Percentiles rank a stretch among this genome's conserved stretches.
Evolutionary conservation across 331 rosid genomes (phyloP).

Genomic region (Prunus yedoensis): DNA sequence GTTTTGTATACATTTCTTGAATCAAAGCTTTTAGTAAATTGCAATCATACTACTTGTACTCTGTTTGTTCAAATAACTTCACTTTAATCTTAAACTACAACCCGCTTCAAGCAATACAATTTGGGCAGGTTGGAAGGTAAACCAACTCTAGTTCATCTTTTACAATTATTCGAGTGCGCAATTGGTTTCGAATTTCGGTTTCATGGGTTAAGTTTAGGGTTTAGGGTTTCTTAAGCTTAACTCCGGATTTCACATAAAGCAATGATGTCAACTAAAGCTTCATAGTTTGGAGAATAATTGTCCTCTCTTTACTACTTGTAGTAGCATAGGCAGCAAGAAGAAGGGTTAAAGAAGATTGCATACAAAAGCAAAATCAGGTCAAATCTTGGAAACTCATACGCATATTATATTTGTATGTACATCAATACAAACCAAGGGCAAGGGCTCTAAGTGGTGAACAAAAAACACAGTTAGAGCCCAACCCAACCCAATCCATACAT

Average conservation of each 20-base stretch:
- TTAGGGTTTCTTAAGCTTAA: too few relatives aligned
- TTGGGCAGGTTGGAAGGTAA: too few relatives aligned
- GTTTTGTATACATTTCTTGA: not conserved
- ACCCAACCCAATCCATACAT: not conserved
- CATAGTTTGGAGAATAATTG: too few relatives aligned
- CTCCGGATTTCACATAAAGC: not conserved
- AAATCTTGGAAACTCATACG: not conserved
- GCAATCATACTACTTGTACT: not conserved
- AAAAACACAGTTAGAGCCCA: conserved; percentile 23
- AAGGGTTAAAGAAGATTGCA: not conserved
- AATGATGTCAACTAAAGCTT: not conserved
- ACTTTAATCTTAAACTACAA: not conserved
- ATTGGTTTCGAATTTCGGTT: too few relatives aligned
- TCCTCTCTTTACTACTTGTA: too few relatives aligned
- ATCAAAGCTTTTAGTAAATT: not conserved
- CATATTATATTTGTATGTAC: not conserved
- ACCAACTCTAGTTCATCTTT: too few relatives aligned
- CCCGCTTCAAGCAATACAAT: too few relatives aligned
- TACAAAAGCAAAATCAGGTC: not conserved
- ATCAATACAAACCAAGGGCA: not conserved
- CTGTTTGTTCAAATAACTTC: not conserved
- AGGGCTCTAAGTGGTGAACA: conserved; percentile 21
- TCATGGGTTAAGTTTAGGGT: too few relatives aligned
- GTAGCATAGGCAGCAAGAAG: too few relatives aligned
- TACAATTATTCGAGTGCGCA: too few relatives aligned